A percentile compares a stretch with the other conserved stretches of the same genome.
phyloP scores from a whole-genome alignment of 768 basidiomycete species.

The Amanita thiersii region DNA sequence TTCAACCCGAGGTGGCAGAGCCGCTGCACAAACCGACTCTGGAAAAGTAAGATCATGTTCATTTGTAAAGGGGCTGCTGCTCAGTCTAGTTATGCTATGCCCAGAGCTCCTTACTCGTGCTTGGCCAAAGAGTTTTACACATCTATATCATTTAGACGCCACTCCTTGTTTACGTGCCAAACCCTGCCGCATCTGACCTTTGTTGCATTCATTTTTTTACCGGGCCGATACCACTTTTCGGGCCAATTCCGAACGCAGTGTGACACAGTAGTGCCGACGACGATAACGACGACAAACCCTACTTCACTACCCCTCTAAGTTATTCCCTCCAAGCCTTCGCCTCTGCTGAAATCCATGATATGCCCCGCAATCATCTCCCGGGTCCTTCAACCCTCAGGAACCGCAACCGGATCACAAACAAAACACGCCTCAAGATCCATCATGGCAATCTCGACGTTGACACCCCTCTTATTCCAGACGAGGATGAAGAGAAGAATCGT shows the following conservation, averaged over 20 bases:
- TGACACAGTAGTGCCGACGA: constrained; percentile 40
- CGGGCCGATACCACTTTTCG: constrained; percentile 56
- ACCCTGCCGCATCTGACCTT: constrained; percentile 25
- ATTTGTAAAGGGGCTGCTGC: not conserved
- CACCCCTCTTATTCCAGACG: constrained; percentile 73
- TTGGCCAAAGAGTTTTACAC: constrained; percentile 4
- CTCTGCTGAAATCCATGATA: constrained; percentile 68
- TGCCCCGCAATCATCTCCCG: constrained; percentile 77
- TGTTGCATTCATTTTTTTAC: constrained; percentile 28
- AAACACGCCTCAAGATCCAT: constrained; percentile 81
- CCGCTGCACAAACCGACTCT: not conserved
- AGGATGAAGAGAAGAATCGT: constrained; percentile 76
- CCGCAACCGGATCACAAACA: constrained; percentile 88
- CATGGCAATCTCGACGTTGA: constrained; percentile 80
- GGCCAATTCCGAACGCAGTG: constrained; percentile 54
- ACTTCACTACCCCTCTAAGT: constrained; percentile 25
- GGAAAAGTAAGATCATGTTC: not conserved
- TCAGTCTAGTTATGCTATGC: not conserved
- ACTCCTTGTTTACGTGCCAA: constrained; percentile 31
- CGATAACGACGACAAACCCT: constrained; percentile 37
- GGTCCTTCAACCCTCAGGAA: constrained; percentile 76
- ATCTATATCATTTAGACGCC: constrained; percentile 8
- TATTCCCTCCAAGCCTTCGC: constrained; percentile 26
- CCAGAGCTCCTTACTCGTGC: constrained; percentile 8
- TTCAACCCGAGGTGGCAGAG: constrained; percentile 4